These are phyloP conservation scores for Coemansia sp. DNA, from an alignment of 192 early-diverging fungal genomes.

Conservation along the genomic window DNA sequence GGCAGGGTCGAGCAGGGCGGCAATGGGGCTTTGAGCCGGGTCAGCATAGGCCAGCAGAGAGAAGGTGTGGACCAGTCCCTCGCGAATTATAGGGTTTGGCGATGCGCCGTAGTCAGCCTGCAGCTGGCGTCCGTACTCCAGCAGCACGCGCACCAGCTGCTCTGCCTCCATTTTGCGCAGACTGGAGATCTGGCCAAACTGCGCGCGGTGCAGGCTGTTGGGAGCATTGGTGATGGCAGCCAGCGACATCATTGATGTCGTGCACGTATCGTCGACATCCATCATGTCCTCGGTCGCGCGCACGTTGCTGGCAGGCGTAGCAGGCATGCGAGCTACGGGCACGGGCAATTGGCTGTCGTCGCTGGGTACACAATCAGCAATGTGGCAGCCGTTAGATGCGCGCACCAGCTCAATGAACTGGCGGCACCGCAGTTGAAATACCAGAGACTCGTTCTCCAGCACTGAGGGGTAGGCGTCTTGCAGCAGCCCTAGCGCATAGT, in stretches of 20 bases:
- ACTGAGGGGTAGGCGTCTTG: constrained; percentile 69
- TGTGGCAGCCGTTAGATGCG: constrained; percentile 29
- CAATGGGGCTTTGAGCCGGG: constrained; percentile 51
- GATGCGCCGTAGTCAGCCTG: constrained; percentile 56
- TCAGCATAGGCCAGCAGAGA: constrained; percentile 72
- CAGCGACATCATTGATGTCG: constrained; percentile 30
- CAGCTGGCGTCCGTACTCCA: constrained; percentile 57
- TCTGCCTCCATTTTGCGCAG: constrained; percentile 27
- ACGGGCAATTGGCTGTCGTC: constrained; percentile 27
- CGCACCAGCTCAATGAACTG: constrained; percentile 87
- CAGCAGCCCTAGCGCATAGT: constrained; percentile 65
- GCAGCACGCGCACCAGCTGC: constrained; percentile 45
- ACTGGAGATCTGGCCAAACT: constrained; percentile 31
- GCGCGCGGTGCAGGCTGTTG: constrained; percentile 1
- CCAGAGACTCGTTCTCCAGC: constrained; percentile 63
- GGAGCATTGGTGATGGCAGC: constrained; percentile 40
- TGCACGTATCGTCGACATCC: constrained; percentile 54
- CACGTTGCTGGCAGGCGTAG: neutral
- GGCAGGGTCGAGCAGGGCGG: constrained; percentile 55
- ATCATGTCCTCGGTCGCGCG: constrained; percentile 33
- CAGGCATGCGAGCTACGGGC: constrained; percentile 2
- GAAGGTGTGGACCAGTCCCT: constrained; percentile 61
- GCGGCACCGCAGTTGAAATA: constrained; percentile 77
- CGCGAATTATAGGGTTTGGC: constrained; percentile 42
- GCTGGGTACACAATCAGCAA: constrained; percentile 33